phyloP scores from a whole-genome alignment of 805 yeast species.

The Sugiyamaella valdiviana region DNA sequence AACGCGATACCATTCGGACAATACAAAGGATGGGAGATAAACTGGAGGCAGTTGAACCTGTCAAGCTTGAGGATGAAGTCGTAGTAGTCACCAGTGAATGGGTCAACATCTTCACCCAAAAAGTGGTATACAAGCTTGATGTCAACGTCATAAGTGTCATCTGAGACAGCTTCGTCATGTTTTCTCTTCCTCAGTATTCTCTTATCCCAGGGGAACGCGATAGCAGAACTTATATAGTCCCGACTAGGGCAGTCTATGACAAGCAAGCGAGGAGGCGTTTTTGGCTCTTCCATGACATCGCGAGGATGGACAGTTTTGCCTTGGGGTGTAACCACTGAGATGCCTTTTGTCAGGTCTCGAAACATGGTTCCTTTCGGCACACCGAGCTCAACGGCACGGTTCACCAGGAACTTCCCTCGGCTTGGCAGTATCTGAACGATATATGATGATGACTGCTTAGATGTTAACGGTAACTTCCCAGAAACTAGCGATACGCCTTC shows the following conservation, averaged over 20 bases:
- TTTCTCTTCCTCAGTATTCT: slow-evolving; percentile 1
- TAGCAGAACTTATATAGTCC: slow-evolving; percentile 34
- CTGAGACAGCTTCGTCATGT: not conserved
- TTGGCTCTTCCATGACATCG: slow-evolving; percentile 64
- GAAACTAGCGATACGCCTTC: slow-evolving; percentile 16
- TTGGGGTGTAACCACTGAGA: slow-evolving; percentile 47
- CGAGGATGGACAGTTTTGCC: slow-evolving; percentile 59
- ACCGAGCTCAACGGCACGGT: slow-evolving; percentile 61
- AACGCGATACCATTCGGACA: slow-evolving; percentile 58
- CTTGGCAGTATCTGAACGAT: slow-evolving; percentile 59
- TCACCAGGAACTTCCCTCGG: slow-evolving; percentile 69
- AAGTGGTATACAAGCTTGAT: slow-evolving; percentile 65
- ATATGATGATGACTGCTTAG: slow-evolving; percentile 46
- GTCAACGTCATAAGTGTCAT: slow-evolving; percentile 7
- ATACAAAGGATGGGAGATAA: slow-evolving; percentile 65
- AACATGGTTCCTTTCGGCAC: slow-evolving; percentile 59
- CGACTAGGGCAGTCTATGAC: slow-evolving; percentile 67
- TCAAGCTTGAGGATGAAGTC: slow-evolving; percentile 34
- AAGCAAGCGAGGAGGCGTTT: slow-evolving; percentile 52
- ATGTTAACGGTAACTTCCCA: not conserved
- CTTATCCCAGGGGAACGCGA: slow-evolving; percentile 10
- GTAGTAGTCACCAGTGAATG: slow-evolving; percentile 39
- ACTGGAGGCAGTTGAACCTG: slow-evolving; percentile 47
- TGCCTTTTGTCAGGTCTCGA: slow-evolving; percentile 55
- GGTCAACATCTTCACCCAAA: slow-evolving; percentile 56